Evolutionary conservation across 352 stramenopile genomes (phyloP).

Genomic region (Pythium folliculosum): DNA sequence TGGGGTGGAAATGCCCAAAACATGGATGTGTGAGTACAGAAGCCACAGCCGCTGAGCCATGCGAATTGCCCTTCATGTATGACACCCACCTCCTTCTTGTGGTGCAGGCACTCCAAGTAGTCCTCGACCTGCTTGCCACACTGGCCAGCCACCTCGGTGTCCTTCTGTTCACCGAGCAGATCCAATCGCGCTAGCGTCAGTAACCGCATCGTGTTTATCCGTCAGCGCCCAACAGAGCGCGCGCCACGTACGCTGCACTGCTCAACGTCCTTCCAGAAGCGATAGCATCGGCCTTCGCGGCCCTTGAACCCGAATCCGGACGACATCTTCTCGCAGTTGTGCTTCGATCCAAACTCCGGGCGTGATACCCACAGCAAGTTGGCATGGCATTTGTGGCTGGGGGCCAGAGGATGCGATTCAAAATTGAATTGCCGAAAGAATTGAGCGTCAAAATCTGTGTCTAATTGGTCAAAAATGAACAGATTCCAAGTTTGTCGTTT

Average conservation of each 20-base stretch:
- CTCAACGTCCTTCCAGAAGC: conserved; percentile 94
- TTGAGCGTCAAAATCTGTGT: background rate
- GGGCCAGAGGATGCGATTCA: conserved; percentile 5
- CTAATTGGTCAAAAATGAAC: background rate
- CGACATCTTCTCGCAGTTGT: conserved; percentile 69
- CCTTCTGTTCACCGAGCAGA: conserved; percentile 48
- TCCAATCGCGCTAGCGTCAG: conserved; percentile 10
- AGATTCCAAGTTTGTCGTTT: no score
- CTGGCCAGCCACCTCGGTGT: conserved; percentile 77
- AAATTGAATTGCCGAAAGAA: conserved; percentile 16
- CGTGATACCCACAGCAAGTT: background rate
- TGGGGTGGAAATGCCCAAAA: background rate
- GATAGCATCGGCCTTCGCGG: conserved; percentile 91
- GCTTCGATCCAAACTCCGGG: background rate
- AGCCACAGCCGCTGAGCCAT: background rate
- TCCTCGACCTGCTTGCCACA: conserved; percentile 90
- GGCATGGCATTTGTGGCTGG: conserved; percentile 3
- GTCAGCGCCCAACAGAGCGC: no score
- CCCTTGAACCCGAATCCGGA: conserved; percentile 94
- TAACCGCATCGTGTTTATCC: background rate
- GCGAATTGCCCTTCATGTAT: background rate
- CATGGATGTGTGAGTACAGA: conserved; percentile 3
- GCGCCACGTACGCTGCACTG: conserved; percentile 89
- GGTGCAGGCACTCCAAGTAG: conserved; percentile 96
- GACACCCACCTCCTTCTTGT: conserved; percentile 90